Base-by-base conservation (phyloP, 2,329 filamentous ascomycete species). In the Cladosporium sp. region DNA sequence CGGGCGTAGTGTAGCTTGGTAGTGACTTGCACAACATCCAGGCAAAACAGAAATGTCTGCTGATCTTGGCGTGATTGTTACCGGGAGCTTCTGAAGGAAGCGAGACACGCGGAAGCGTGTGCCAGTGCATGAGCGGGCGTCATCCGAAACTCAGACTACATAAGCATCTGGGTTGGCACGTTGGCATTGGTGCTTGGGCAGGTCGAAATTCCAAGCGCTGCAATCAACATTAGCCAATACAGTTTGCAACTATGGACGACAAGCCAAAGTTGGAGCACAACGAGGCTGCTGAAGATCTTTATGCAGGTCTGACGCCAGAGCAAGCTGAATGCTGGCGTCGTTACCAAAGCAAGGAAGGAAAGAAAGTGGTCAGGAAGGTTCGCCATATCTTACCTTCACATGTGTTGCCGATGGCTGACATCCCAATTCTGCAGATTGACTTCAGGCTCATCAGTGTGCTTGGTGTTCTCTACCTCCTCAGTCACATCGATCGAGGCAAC, bases 371-470 rank as follows among this genome's bases (percentile, higher is more conserved):
- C 46, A 77, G 83, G 70, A 84, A 84, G 75, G 78, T 85, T 68
- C 16, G 31, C 21, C 1, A 6, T 16, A 28, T 23, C 37, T 2
- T 21, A 26, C 11, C 16, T 26, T 18, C 11, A 14, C 49, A 52
- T 3, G 4, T 18, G 1, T 6, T 28, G 23, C 83, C 12, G 4
- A 28, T 28, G 16, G n/a, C 53, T 57, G 31, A 57, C 33, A 2
- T 10, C 12, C 6, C 3, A n/a, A 6, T 6, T 1, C 14, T 6
- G 12, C 5, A 57, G 53, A 21, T 57, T 12, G 82, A 87, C 73
- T 76, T 81, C 78, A 78, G 82, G 71, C 80, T 89, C 28, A 83
- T 88, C 52, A 86, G 86, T 0, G 85, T 87, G 74, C 81, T 88
- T 67, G 82, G 85, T 5, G 73, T 88, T 0, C 81, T 89, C 18